phyloP scores from a whole-genome alignment of 2,329 filamentous ascomycete species.

The Sarocladium strictum region DNA sequence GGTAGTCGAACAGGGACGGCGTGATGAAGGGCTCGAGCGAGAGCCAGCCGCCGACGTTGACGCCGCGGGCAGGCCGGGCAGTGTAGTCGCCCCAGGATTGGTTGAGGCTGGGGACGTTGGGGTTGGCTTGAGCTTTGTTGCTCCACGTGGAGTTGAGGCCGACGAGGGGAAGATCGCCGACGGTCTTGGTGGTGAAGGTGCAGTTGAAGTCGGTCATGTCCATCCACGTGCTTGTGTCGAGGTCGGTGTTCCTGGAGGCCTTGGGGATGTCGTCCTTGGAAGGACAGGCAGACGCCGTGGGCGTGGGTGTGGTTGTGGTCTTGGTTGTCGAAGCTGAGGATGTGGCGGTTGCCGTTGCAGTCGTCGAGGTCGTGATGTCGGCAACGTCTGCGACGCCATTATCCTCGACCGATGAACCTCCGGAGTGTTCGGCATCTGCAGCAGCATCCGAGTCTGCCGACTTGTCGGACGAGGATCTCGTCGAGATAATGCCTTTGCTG shows the following conservation, averaged over 20 bases:
- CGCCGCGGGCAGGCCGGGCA: slow-evolving; percentile 72
- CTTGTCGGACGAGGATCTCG: not conserved
- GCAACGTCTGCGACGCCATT: not conserved
- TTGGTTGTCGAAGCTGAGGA: not conserved
- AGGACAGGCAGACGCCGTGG: not conserved
- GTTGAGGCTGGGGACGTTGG: slow-evolving; percentile 70
- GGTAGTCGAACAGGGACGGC: slow-evolving; percentile 76
- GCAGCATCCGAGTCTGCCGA: not conserved
- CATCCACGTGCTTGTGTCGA: slow-evolving; percentile 89
- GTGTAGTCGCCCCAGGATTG: slow-evolving; percentile 72
- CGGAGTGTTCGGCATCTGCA: not conserved
- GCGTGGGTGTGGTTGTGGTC: not conserved
- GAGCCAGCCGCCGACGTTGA: slow-evolving; percentile 93
- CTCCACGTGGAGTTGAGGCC: slow-evolving; percentile 82
- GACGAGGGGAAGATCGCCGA: slow-evolving; percentile 86
- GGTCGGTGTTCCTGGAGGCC: slow-evolving; percentile 63
- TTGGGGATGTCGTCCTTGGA: slow-evolving; percentile 48
- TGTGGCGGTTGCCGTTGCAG: not conserved
- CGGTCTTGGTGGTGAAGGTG: slow-evolving; percentile 78
- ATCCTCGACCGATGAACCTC: not conserved
- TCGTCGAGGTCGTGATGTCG: not conserved
- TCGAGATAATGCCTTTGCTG: slow-evolving; percentile 1
- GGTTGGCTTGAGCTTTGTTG: slow-evolving; percentile 71
- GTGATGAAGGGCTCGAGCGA: slow-evolving; percentile 92
- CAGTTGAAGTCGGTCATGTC: slow-evolving; percentile 88